phyloP scores from a whole-genome alignment of 371 early-diverging fungal species.

The Gilbertella persicaria region DNA sequence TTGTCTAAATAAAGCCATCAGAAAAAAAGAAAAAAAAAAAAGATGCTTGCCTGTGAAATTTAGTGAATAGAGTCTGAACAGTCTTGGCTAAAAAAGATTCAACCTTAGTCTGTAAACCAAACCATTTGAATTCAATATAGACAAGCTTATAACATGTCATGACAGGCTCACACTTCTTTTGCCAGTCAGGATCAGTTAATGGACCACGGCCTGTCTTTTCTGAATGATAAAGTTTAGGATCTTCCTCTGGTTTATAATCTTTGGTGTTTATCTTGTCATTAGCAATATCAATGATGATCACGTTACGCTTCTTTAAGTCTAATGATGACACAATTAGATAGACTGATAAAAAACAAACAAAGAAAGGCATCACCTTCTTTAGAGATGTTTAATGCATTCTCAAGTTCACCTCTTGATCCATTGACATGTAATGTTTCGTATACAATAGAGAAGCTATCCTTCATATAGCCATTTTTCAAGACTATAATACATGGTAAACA shows the following conservation, averaged over 20 bases:
- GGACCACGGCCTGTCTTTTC: slow-evolving; percentile 73
- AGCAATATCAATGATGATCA: slow-evolving; percentile 63
- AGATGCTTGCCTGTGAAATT: slow-evolving; percentile 30
- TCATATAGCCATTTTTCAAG: slow-evolving; percentile 66
- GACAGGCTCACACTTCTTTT: slow-evolving; percentile 61
- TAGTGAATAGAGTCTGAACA: slow-evolving; percentile 30
- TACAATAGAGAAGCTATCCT: slow-evolving; percentile 68
- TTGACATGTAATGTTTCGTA: slow-evolving; percentile 77
- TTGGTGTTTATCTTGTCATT: slow-evolving; percentile 50
- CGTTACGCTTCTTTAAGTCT: slow-evolving; percentile 59
- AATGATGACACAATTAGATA: neutral
- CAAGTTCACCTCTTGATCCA: slow-evolving; percentile 67
- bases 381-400: slow-evolving; percentile 55
- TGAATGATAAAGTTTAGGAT: slow-evolving; percentile 62
- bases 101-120: slow-evolving; percentile 61
- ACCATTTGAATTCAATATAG: slow-evolving; percentile 73
- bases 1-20: slow-evolving; percentile 50
- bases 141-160: slow-evolving; percentile 81
- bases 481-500: slow-evolving; percentile 13
- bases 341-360: too few species aligned
- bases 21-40: slow-evolving; percentile 18
- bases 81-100: slow-evolving; percentile 55
- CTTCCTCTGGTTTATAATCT: slow-evolving; percentile 63
- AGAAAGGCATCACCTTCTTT: slow-evolving; percentile 17
- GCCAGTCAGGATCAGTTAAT: slow-evolving; percentile 36